phyloP scores from a whole-genome alignment of 768 basidiomycete genomes.

The Gloeostereum incarnatum region DNA sequence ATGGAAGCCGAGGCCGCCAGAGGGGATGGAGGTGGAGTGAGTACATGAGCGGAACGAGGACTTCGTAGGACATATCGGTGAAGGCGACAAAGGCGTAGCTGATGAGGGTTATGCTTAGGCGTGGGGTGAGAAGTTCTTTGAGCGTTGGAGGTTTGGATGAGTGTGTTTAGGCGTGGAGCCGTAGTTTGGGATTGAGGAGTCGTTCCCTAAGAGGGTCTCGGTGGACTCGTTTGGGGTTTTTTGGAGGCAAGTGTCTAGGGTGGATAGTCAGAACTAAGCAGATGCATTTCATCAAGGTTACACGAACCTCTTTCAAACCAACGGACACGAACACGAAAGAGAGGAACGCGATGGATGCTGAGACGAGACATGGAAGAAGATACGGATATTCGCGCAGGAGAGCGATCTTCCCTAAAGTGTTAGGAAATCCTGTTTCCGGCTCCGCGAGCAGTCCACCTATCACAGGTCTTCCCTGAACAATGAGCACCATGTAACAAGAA shows the following conservation, averaged over 20 bases:
- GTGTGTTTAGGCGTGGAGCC: not conserved
- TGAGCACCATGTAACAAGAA: not conserved
- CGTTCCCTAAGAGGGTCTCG: not conserved
- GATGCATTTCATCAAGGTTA: conserved; percentile 1
- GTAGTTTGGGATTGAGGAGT: not conserved
- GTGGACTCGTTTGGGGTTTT: not conserved
- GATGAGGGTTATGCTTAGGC: conserved; percentile 14
- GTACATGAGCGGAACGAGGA: conserved; percentile 20
- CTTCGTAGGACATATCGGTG: conserved; percentile 17
- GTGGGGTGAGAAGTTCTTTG: conserved; percentile 13
- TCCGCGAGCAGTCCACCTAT: conserved; percentile 23
- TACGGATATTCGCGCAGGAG: conserved; percentile 23
- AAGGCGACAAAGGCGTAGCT: conserved; percentile 19
- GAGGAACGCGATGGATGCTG: conserved; percentile 14
- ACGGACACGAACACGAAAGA: conserved; percentile 13
- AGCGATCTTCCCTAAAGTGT: conserved; percentile 12
- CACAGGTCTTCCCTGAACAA: conserved; percentile 11
- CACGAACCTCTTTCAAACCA: conserved; percentile 19
- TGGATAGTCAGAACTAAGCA: conserved; percentile 9
- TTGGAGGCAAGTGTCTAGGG: conserved; percentile 9
- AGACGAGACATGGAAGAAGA: conserved; percentile 23
- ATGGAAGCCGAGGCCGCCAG: conserved; percentile 48
- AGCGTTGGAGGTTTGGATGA: conserved; percentile 9
- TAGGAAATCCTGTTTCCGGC: conserved; percentile 18
- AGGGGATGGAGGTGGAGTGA: conserved; percentile 41